Evolutionary conservation across 257 asterid genomes (phyloP), one percentile per base, ranked within the genome.

Genomic region (Nicotiana obtusifolia): DNA sequence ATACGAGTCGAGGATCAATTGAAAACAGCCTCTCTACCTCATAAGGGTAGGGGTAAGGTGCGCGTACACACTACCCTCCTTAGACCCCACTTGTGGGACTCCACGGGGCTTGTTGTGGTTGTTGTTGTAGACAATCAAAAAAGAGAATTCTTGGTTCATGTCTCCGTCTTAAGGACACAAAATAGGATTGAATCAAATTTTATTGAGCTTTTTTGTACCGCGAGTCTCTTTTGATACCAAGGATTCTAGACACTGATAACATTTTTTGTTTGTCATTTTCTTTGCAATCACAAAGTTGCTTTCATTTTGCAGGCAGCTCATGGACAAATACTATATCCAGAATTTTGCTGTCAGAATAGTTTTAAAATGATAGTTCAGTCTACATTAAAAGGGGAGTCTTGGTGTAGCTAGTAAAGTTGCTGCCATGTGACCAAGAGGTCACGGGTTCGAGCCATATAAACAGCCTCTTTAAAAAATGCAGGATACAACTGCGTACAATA

Each of bases 261-360:
- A 35, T 22, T 44, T 78, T 78, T 20, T 37, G 82, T 78, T 64
- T 61, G 57, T 75, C 80, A 75, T 49, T 49, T 47, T 59, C 26
- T 79, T 28, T 79, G 75, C 71, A 64, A 61, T 20, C 54, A 79
- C 41, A 26, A 78, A 61, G 59, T 61, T 61, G 82, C 26, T 78
- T 59, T 78, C 68, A 56, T 22, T 59, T 78, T 61, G 31, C 68
- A 31, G 68, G 57, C 71, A 2, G 53, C 65, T 57, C 33, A 10
- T 49, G 47, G 80, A 76, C 56, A 77, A 77, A 77, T 49, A 47
- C 26, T 56, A 76, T 31, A 76, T 76, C 80, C 57, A 69, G 6
- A 47, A 69, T 13, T 41, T 41, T 20, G 33, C 77, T 26, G 57
- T 69, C 7, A 22, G 24, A 33, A 6, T 54, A 31, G 33, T 57